These are phyloP conservation scores for Pleoardoris graminearum DNA, from an alignment of 2,329 filamentous ascomycete genomes.

Conservation along the genomic window DNA sequence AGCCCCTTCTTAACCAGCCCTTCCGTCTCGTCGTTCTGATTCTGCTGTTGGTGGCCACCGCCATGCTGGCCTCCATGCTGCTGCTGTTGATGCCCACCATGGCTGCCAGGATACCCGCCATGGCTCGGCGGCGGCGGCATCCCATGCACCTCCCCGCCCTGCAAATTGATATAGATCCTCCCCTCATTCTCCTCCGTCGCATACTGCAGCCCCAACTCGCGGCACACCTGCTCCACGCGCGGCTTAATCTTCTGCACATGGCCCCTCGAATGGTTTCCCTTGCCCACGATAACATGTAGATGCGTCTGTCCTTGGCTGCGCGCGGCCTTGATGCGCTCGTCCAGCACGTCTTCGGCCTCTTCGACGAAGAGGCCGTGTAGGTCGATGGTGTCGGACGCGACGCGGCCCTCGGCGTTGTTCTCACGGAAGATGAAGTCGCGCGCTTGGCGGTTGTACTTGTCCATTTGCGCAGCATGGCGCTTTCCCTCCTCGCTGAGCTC, in stretches of 20 bases:
- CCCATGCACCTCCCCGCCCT: slow-evolving; percentile 62
- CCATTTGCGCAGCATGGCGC: slow-evolving; percentile 78
- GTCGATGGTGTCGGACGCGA: slow-evolving; percentile 83
- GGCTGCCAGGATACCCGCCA: slow-evolving; percentile 29
- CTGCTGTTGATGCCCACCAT: slow-evolving; percentile 44
- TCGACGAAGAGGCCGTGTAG: slow-evolving; percentile 93
- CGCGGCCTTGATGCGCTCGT: slow-evolving; percentile 80
- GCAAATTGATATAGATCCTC: slow-evolving; percentile 83
- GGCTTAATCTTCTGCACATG: slow-evolving; percentile 95
- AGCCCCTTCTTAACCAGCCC: slow-evolving; percentile 64
- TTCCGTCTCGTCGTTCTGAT: slow-evolving; percentile 60
- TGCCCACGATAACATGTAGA: slow-evolving; percentile 93
- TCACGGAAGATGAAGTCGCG: slow-evolving; percentile 94
- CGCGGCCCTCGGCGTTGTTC: slow-evolving; percentile 80
- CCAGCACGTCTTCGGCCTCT: slow-evolving; percentile 89
- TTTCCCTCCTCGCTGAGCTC: slow-evolving; percentile 84
- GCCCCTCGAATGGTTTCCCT: slow-evolving; percentile 81
- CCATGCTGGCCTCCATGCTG: slow-evolving; percentile 47
- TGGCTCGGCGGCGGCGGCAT: slow-evolving; percentile 46
- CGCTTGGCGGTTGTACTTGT: slow-evolving; percentile 86
- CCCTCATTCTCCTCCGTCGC: slow-evolving; percentile 87
- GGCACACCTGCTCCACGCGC: slow-evolving; percentile 85
- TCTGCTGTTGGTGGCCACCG: slow-evolving; percentile 40
- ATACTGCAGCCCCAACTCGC: slow-evolving; percentile 79
- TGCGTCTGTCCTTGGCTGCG: slow-evolving; percentile 74